Conservation (phyloP, 306 rosid genomes). For the Arachis hypogaea region DNA sequence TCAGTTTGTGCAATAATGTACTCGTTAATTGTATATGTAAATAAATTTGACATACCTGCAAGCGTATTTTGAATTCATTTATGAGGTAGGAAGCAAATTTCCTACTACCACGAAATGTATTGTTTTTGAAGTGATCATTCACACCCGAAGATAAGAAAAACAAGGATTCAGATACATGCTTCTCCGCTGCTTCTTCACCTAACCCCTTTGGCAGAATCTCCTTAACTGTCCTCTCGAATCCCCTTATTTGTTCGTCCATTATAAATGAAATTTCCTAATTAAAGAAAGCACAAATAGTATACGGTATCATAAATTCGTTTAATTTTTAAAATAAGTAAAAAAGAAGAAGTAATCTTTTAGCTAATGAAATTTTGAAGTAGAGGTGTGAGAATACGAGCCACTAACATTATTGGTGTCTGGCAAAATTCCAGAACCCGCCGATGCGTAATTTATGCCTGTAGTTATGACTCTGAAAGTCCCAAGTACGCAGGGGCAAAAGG, state of each 20-base stretch:
- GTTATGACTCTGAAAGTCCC: slow-evolving; percentile 34
- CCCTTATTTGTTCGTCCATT: slow-evolving; percentile 29
- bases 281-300: neutral
- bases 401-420: slow-evolving; percentile 40
- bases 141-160: slow-evolving; percentile 31
- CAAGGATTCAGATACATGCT: slow-evolving; percentile 44
- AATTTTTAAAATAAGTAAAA: too few species aligned
- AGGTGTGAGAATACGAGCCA: neutral
- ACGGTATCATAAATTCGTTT: neutral
- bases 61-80: slow-evolving; percentile 29
- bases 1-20: neutral
- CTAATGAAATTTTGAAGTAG: neutral
- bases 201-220: slow-evolving; percentile 28
- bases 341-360: neutral
- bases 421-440: slow-evolving; percentile 43
- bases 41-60: slow-evolving; percentile 34
- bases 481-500: slow-evolving; percentile 47
- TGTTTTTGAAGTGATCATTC: slow-evolving; percentile 33
- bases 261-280: slow-evolving; percentile 12
- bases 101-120: slow-evolving; percentile 14
- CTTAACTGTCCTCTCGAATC: slow-evolving; percentile 28
- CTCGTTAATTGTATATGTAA: neutral
- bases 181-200: slow-evolving; percentile 16
- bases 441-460: slow-evolving; percentile 47
- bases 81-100: slow-evolving; percentile 20